A percentile compares a stretch with the other conserved stretches of the same genome.
Evolutionary conservation across 2,329 filamentous ascomycete genomes (phyloP).

Genomic region (Akanthomyces uredinophilus): DNA sequence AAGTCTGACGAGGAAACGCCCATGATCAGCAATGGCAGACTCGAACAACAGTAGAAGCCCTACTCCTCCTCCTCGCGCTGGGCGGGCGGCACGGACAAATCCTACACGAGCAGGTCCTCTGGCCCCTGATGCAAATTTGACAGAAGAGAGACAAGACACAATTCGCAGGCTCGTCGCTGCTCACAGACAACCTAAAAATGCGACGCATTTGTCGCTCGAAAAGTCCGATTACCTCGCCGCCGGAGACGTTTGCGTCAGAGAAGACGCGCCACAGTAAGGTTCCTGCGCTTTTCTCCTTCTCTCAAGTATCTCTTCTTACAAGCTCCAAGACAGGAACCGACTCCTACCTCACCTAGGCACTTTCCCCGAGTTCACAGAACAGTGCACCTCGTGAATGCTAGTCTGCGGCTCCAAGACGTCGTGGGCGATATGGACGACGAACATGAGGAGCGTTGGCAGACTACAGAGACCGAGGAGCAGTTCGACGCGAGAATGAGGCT

Average conservation of each 20-base stretch:
- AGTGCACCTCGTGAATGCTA: background rate
- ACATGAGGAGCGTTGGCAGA: background rate
- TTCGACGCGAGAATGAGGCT: background rate
- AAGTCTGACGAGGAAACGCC: background rate
- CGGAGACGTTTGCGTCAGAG: background rate
- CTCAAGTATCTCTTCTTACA: background rate
- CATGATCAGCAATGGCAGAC: background rate
- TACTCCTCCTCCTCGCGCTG: background rate
- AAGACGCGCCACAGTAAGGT: background rate
- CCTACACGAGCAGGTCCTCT: no score
- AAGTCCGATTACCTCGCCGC: background rate
- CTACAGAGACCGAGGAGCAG: background rate
- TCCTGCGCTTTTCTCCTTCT: background rate
- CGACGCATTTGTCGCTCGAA: background rate
- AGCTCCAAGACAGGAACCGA: background rate
- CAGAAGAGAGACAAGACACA: no score
- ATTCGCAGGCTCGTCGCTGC: background rate
- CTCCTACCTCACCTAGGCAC: background rate
- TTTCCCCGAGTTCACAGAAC: background rate
- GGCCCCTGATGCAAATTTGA: no score
- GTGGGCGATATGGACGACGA: background rate
- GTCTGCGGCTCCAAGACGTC: background rate
- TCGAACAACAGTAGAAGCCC: background rate
- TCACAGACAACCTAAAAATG: background rate
- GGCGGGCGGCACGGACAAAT: no score